Conservation (phyloP, 441 rosid genomes). For the Bocquillonia castaneifolia region DNA sequence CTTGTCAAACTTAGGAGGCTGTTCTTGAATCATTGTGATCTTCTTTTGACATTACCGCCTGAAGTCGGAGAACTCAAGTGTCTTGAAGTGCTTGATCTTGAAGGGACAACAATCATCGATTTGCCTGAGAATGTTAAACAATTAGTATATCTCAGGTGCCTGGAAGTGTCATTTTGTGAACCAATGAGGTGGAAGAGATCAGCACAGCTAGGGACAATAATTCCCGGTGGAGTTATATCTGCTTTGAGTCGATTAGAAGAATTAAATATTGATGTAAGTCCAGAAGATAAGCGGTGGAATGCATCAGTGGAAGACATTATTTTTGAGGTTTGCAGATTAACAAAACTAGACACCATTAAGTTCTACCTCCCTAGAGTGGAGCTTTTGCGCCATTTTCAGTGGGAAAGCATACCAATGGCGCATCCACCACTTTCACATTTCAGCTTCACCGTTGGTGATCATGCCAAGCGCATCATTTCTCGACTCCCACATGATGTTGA, state of each 20-base stretch:
- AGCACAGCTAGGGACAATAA: background rate
- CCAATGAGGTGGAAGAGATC: background rate
- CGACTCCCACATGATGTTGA: slow-evolving; percentile 17
- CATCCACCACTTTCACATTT: slow-evolving; percentile 13
- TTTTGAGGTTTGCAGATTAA: slow-evolving; percentile 3
- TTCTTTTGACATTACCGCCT: slow-evolving; percentile 18
- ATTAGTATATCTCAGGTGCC: slow-evolving; percentile 6
- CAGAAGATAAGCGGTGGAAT: slow-evolving; percentile 12
- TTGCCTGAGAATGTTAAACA: slow-evolving; percentile 12
- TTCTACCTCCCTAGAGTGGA: background rate
- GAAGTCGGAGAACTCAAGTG: slow-evolving; percentile 19
- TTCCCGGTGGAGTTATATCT: slow-evolving; percentile 8
- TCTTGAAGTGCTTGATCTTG: slow-evolving; percentile 31
- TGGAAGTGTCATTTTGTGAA: slow-evolving; percentile 23
- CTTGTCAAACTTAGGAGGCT: slow-evolving; percentile 13
- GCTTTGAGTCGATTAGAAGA: background rate
- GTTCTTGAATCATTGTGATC: slow-evolving; percentile 16
- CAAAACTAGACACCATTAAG: background rate
- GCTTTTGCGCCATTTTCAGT: background rate
- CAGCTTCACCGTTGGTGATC: slow-evolving; percentile 21
- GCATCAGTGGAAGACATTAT: slow-evolving; percentile 14
- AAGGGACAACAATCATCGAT: slow-evolving; percentile 17
- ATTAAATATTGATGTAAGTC: slow-evolving; percentile 18
- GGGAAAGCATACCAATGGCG: background rate
- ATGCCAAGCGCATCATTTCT: slow-evolving; percentile 20